These are phyloP conservation scores for Beauveria bassiana DNA, from an alignment of 2,329 filamentous ascomycete species.

Conservation along the genomic window DNA sequence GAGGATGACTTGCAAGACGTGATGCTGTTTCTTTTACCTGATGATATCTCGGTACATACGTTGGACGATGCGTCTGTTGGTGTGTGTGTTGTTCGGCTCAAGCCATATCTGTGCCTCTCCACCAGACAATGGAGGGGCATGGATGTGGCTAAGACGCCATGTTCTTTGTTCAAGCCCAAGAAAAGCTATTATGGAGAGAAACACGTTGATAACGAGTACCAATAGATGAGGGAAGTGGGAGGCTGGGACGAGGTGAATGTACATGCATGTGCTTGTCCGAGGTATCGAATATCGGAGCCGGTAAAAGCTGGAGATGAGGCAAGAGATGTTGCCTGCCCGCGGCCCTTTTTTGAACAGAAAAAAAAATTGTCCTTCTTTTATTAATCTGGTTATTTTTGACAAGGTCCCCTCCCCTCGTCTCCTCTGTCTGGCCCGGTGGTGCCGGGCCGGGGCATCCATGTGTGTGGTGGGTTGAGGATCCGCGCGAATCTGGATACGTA, in stretches of 20 bases:
- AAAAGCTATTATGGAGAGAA: background rate
- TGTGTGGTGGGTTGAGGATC: too few relatives aligned
- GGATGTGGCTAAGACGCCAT: background rate
- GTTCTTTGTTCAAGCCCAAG: background rate
- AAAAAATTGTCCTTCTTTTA: too few relatives aligned
- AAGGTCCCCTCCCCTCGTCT: too few relatives aligned
- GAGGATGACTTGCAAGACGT: too few relatives aligned
- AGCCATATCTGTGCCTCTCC: slow-evolving; percentile 7
- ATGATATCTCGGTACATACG: background rate
- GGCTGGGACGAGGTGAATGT: background rate
- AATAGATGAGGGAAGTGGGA: too few relatives aligned
- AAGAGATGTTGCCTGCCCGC: background rate
- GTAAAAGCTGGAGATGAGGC: background rate
- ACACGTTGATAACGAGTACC: background rate
- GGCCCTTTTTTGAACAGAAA: background rate
- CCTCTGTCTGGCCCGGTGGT: too few relatives aligned
- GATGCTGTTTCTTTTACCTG: too few relatives aligned
- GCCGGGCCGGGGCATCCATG: too few relatives aligned
- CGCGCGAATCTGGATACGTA: too few relatives aligned
- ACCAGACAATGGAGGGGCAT: background rate
- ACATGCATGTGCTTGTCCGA: background rate
- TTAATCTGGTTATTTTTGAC: too few relatives aligned
- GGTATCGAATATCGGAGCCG: background rate
- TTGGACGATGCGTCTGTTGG: background rate
- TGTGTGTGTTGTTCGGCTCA: slow-evolving; percentile 1